Base-by-base conservation (phyloP, 2,329 filamentous ascomycete genomes). In the Beauveria sp. region DNA sequence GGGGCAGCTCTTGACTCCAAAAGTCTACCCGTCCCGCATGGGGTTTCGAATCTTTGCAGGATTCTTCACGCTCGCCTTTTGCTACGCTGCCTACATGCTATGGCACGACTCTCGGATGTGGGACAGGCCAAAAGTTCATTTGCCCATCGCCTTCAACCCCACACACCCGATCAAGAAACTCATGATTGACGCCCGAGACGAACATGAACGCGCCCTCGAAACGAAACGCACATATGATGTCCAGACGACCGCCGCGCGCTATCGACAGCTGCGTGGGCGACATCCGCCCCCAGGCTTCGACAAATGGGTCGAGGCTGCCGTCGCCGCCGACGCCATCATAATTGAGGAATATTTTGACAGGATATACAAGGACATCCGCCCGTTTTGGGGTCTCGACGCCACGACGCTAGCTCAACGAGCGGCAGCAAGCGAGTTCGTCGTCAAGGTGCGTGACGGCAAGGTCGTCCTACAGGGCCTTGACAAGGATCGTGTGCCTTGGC, bases 221-320 rank as follows among this genome's bases (percentile, higher is more conserved):
- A 54, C 73, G 16, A 73, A 75, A 40, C 76, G 79, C 63, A 83
- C 82, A 40, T 72, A 71, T 62, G 77, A 77, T 18, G 72, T 88
- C 56, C 70, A 73, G 10, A 75, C 79, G 16, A 81, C 83, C 5
- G 82, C 85, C 0, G 73, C 75, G 4, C 79, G 77, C 24, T 88
- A 88, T 68, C 79, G 85, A 61, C 69, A 73, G 28, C 77, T 79
- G 53, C 78, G 85, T 63, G 83, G 83, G 24, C 77, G 84, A 26
- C 82, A 87, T 66, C 85, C 84, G 2, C 85, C 85, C 3, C 85
- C 85, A 0, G 82, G 82, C n/a, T 88, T 88, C 67, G 78, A 84
- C 63, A 73, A 77, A 52, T 87, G 85, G 85, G 79, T 83, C 66
- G 71, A 75, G 38, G 83, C 82, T 61, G 84, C 85, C 7, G 66